Conservation (phyloP, 768 basidiomycete species). For the Boletellus emodensis region DNA sequence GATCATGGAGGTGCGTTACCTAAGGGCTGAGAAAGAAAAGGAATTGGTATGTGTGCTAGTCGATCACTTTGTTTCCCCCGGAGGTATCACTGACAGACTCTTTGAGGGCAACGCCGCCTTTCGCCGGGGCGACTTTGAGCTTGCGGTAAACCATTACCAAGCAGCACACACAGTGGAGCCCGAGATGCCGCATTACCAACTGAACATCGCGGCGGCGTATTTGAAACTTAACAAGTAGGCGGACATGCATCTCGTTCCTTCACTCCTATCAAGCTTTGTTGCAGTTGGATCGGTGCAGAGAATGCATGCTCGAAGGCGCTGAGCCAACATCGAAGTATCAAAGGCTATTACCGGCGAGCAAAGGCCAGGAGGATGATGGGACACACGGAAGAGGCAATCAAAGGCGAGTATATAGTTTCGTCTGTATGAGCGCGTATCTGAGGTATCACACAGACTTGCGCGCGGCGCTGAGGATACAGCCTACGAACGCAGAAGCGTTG, state of each 20-base stretch:
- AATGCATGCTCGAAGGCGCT: conserved; percentile 64
- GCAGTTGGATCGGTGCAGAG: conserved; percentile 71
- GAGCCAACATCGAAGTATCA: conserved; percentile 60
- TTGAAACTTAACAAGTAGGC: conserved; percentile 66
- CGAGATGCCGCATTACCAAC: conserved; percentile 71
- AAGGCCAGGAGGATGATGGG: conserved; percentile 62
- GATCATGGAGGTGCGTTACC: conserved; percentile 70
- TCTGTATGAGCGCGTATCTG: not conserved
- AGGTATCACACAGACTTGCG: conserved; percentile 47
- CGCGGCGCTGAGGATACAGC: conserved; percentile 57
- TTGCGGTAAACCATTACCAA: conserved; percentile 57
- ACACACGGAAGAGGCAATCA: conserved; percentile 52
- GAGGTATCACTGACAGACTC: conserved; percentile 4
- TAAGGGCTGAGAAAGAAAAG: conserved; percentile 68
- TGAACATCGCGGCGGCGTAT: conserved; percentile 73
- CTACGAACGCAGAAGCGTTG: conserved; percentile 58
- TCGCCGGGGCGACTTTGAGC: conserved; percentile 53
- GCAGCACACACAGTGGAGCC: conserved; percentile 61
- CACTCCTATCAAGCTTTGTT: conserved; percentile 16
- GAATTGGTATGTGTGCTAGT: conserved; percentile 48
- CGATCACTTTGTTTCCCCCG: not conserved
- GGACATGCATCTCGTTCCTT: conserved; percentile 2
- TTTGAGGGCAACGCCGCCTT: conserved; percentile 66
- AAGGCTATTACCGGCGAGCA: conserved; percentile 68
- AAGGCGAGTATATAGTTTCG: conserved; percentile 37